These are phyloP conservation scores for Colletotrichum sp. DNA, from an alignment of 2,329 filamentous ascomycete species.

Conservation along the genomic window DNA sequence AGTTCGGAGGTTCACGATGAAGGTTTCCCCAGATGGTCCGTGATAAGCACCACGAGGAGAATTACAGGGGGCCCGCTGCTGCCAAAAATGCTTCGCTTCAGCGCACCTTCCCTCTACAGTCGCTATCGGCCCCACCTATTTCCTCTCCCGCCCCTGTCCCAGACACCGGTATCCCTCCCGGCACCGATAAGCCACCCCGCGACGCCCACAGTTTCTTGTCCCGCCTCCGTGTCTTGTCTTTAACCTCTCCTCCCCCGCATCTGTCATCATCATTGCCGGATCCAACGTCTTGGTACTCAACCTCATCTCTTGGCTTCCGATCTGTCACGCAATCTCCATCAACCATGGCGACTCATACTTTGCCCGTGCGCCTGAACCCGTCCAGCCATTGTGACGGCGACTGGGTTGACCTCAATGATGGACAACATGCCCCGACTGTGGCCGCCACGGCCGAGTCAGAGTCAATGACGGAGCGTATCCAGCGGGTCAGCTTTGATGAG, in stretches of 20 bases:
- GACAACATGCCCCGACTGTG: background rate
- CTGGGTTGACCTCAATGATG: background rate
- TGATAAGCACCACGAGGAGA: background rate
- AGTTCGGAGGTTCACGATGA: background rate
- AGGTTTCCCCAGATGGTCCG: background rate
- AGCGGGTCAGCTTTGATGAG: constrained; percentile 49
- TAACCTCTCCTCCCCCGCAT: constrained; percentile 4
- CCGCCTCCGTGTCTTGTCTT: background rate
- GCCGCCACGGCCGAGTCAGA: constrained; percentile 19
- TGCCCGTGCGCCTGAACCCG: background rate
- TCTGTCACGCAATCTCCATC: background rate
- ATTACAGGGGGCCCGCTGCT: background rate
- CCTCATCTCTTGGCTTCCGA: background rate
- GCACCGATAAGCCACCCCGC: constrained; percentile 15
- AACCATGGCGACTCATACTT: background rate
- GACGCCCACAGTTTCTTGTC: background rate
- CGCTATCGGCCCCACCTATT: constrained; percentile 2
- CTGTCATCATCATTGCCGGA: background rate
- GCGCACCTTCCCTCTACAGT: background rate
- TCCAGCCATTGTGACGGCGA: background rate
- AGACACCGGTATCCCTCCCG: background rate
- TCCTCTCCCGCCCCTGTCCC: background rate
- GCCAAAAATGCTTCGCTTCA: background rate
- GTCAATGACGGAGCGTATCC: constrained; percentile 45
- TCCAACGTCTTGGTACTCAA: background rate